These are phyloP conservation scores for Quercus robur DNA, from an alignment of 306 rosid species.

Conservation along the genomic window DNA sequence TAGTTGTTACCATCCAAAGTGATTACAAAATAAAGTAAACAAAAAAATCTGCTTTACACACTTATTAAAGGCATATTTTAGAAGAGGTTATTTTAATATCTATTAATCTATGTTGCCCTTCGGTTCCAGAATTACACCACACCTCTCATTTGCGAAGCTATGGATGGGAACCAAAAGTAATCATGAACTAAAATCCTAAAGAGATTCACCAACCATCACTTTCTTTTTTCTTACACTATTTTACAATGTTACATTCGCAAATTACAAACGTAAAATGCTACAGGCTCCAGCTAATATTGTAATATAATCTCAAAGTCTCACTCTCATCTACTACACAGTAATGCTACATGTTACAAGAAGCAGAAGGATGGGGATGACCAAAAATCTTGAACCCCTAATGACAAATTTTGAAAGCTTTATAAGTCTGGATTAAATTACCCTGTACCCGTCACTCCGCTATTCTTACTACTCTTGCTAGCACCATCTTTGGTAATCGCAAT, in stretches of 20 bases:
- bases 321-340: not conserved
- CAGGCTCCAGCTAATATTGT: not conserved
- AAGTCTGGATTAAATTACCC: constrained; percentile 13
- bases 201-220: not conserved
- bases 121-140: not conserved
- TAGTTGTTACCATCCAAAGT: too few relatives aligned
- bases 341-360: too few relatives aligned
- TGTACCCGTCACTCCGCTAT: constrained; percentile 14
- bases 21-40: too few relatives aligned
- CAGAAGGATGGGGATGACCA: not conserved
- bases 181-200: not conserved
- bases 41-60: too few relatives aligned
- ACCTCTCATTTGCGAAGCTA: not conserved
- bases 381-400: not conserved
- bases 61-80: too few relatives aligned
- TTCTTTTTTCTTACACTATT: not conserved
- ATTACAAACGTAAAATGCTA: not conserved
- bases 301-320: not conserved
- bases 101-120: not conserved
- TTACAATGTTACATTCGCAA: not conserved
- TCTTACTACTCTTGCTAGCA: constrained; percentile 26
- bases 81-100: too few relatives aligned
- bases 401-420: not conserved
- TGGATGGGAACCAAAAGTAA: not conserved
- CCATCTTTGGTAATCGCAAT: constrained; percentile 60